Percentiles rank a stretch among this genome's conserved stretches.
These are phyloP conservation scores for Rhodamnia argentea DNA, from an alignment of 345 rosid genomes.

Conservation along the genomic window DNA sequence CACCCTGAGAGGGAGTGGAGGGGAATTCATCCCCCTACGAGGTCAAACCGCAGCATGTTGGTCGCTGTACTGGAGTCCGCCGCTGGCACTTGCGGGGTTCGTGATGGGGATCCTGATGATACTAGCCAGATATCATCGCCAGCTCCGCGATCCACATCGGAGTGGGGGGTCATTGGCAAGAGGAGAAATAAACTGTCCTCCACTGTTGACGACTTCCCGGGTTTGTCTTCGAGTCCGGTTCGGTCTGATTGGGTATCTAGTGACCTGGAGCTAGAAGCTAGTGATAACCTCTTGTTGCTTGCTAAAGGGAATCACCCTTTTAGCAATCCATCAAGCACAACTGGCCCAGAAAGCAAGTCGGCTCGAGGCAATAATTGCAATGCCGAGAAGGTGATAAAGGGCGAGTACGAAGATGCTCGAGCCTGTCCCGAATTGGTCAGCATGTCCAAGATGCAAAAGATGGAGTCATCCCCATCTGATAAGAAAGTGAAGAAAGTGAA, in stretches of 20 bases:
- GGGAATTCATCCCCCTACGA: conserved; percentile 30
- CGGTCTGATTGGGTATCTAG: background rate
- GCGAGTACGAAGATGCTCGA: background rate
- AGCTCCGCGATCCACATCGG: background rate
- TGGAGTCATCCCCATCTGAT: background rate
- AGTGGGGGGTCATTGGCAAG: background rate
- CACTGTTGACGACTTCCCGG: background rate
- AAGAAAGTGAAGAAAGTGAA: background rate
- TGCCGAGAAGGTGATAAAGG: background rate
- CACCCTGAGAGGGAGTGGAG: conserved; percentile 50
- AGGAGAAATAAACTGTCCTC: background rate
- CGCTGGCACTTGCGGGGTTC: background rate
- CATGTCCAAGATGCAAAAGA: background rate
- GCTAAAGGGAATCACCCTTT: conserved; percentile 5
- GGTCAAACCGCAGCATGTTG: background rate
- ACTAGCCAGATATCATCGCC: background rate
- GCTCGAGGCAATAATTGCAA: background rate
- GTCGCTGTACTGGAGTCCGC: background rate
- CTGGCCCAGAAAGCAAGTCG: background rate
- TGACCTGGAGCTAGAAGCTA: conserved; percentile 8
- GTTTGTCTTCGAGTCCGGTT: background rate
- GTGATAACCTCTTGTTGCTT: conserved; percentile 15
- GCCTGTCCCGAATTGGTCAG: background rate
- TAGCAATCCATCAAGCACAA: background rate
- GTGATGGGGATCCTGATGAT: background rate